Conservation (phyloP, 768 basidiomycete species). For the Pleurotus tuber-regium region DNA sequence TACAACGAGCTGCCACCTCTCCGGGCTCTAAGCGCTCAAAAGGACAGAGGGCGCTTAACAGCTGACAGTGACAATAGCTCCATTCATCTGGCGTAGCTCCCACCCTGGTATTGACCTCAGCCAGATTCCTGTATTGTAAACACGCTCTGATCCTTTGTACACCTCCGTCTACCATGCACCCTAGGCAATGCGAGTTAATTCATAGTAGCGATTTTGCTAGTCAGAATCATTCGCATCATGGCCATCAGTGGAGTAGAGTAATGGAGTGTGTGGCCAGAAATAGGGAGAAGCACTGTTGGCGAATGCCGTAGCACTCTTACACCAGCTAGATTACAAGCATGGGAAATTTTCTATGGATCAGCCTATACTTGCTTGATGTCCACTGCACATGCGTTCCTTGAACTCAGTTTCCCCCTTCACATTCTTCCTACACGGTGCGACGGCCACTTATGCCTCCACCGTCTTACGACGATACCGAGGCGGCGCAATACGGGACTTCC, state of each 20-base stretch:
- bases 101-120: no score
- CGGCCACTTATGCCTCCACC: constrained; percentile 14
- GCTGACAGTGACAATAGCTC: background rate
- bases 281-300: background rate
- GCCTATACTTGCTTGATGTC: constrained; percentile 8
- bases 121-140: no score
- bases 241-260: no score
- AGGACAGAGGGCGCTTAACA: background rate
- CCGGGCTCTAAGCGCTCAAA: background rate
- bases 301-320: background rate
- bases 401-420: background rate
- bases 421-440: background rate
- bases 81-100: background rate
- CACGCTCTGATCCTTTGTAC: no score
- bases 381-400: constrained; percentile 8
- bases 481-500: constrained; percentile 17
- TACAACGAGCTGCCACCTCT: background rate
- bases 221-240: background rate
- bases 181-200: no score
- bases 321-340: constrained; percentile 1
- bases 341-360: constrained; percentile 11
- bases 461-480: constrained; percentile 11
- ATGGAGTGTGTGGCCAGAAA: background rate
- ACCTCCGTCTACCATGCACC: no score
- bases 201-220: no score